Evolutionary conservation across 1,284 basidiomycete genomes (phyloP).

Genomic region (Cutaneotrichosporon daszewskae): DNA sequence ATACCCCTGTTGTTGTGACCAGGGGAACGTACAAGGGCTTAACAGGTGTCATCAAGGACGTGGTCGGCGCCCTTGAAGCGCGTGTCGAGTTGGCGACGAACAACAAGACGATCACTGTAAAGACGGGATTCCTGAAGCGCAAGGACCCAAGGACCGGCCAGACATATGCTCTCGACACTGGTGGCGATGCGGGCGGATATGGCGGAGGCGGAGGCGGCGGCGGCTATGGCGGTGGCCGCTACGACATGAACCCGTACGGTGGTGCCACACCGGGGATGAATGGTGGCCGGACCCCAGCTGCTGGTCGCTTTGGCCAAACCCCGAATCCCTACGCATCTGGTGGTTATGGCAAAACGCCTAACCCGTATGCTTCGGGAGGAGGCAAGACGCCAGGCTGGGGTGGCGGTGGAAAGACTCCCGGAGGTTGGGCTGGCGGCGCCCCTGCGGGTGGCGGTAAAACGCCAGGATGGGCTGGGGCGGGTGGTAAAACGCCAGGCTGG

Average conservation of each 20-base stretch:
- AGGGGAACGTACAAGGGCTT: conserved; percentile 90
- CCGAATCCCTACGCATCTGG: conserved; percentile 62
- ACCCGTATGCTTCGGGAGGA: conserved; percentile 58
- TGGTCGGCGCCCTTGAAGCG: conserved; percentile 70
- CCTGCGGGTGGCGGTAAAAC: conserved; percentile 50
- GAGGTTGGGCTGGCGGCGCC: conserved; percentile 48
- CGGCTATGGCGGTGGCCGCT: conserved; percentile 15
- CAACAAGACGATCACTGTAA: conserved; percentile 83
- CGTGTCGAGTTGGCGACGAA: conserved; percentile 88
- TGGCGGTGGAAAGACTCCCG: conserved; percentile 51
- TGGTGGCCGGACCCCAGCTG: conserved; percentile 34
- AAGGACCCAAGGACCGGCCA: conserved; percentile 57
- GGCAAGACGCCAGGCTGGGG: conserved; percentile 55
- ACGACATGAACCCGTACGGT: conserved; percentile 40
- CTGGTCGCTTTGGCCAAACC: conserved; percentile 55
- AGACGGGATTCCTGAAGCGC: conserved; percentile 70
- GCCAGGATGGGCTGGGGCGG: conserved; percentile 55
- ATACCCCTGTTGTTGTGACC: conserved; percentile 70
- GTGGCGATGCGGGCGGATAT: conserved; percentile 5
- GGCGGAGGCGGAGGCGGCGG: conserved; percentile 16
- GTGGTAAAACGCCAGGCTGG: conserved; percentile 55
- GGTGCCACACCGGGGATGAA: conserved; percentile 12
- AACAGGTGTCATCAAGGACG: conserved; percentile 89
- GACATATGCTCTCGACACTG: conserved; percentile 38
- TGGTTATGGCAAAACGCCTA: conserved; percentile 57